Conservation (phyloP, 2,329 filamentous ascomycete genomes). For the Dothistroma septosporum region DNA sequence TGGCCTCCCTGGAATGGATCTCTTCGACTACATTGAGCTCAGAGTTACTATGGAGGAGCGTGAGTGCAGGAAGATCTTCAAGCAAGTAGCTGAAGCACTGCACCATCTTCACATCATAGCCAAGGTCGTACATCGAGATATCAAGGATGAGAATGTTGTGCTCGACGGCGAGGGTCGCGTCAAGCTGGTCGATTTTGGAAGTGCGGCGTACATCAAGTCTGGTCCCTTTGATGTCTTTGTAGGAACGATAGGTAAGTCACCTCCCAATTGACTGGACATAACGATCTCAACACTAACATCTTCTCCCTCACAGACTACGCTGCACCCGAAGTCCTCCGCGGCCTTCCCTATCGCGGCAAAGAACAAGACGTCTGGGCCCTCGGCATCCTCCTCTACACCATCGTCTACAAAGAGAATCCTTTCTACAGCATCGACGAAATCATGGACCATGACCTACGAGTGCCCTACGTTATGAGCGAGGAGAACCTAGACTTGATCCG, state of each 20-base stretch:
- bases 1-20: conserved; percentile 92
- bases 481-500: conserved; percentile 89
- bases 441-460: conserved; percentile 89
- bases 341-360: conserved; percentile 86
- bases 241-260: conserved; percentile 83
- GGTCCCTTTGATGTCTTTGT: conserved; percentile 99
- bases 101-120: conserved; percentile 89
- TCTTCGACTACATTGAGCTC: conserved; percentile 98
- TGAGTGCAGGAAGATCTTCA: conserved; percentile 91
- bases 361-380: conserved; percentile 98
- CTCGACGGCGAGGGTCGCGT: conserved; percentile 92
- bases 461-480: conserved; percentile 84
- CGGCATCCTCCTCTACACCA: conserved; percentile 94
- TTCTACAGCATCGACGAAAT: conserved; percentile 99
- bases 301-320: conserved; percentile 70
- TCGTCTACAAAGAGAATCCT: conserved; percentile 98
- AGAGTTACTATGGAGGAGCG: conserved; percentile 93
- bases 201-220: conserved; percentile 95
- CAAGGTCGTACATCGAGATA: conserved; percentile 90
- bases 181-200: conserved; percentile 97
- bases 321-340: conserved; percentile 93
- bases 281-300: neutral
- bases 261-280: neutral
- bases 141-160: conserved; percentile 98
- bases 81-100: conserved; percentile 83